A percentile compares a stretch with the other conserved stretches of the same genome.
These are phyloP conservation scores for Trichophyton verrucosum DNA, from an alignment of 2,329 filamentous ascomycete species.

Conservation along the genomic window DNA sequence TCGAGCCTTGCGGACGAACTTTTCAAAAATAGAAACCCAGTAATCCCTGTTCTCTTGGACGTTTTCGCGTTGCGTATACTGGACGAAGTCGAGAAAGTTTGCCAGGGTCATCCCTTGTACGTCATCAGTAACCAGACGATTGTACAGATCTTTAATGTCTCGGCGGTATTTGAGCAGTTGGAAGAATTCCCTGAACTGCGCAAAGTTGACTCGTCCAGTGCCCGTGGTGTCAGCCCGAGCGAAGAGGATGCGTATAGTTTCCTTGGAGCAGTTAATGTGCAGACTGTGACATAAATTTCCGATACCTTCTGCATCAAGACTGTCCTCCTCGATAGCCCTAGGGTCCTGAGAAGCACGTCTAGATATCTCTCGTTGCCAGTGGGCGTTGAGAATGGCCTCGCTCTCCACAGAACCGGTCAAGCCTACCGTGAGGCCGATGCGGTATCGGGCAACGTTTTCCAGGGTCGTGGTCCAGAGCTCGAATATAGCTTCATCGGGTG, in stretches of 20 bases:
- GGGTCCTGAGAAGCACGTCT: constrained; percentile 44
- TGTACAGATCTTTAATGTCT: constrained; percentile 66
- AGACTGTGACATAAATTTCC: constrained; percentile 76
- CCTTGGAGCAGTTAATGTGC: constrained; percentile 78
- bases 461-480: constrained; percentile 73
- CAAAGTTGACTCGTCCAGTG: constrained; percentile 58
- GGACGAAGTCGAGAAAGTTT: constrained; percentile 67
- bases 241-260: constrained; percentile 63
- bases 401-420: constrained; percentile 64
- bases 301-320: constrained; percentile 64
- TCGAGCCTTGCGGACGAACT: constrained; percentile 51
- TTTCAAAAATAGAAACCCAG: constrained; percentile 63
- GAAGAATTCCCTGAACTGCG: constrained; percentile 75
- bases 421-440: constrained; percentile 81
- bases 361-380: constrained; percentile 78
- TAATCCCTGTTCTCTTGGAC: constrained; percentile 50
- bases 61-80: constrained; percentile 61
- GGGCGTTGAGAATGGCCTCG: constrained; percentile 65
- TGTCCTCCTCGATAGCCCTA: constrained; percentile 47
- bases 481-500: constrained; percentile 58
- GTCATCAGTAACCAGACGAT: constrained; percentile 45
- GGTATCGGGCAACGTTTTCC: constrained; percentile 69
- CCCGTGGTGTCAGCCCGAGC: constrained; percentile 54
- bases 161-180: constrained; percentile 68
- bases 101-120: constrained; percentile 54